A percentile compares a stretch with the other conserved stretches of the same genome.
Evolutionary conservation across 2,329 filamentous ascomycete genomes (phyloP).

Genomic region (Epicoccum nigrum): DNA sequence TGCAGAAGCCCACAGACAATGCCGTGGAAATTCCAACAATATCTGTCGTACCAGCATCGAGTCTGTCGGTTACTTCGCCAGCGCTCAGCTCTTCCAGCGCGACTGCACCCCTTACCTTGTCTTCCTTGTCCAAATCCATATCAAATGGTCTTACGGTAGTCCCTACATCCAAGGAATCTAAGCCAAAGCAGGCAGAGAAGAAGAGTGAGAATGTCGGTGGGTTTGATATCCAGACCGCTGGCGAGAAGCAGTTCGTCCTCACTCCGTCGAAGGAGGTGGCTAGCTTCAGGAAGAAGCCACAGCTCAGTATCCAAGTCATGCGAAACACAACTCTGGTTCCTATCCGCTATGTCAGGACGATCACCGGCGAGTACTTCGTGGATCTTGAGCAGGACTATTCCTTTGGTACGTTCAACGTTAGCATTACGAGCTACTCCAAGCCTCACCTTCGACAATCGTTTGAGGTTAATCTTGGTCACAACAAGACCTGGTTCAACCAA

Average conservation of each 20-base stretch:
- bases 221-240: conserved; percentile 62
- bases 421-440: conserved; percentile 49
- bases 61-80: neutral
- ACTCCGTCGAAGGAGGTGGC: conserved; percentile 54
- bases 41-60: conserved; percentile 2
- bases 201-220: conserved; percentile 42
- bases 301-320: conserved; percentile 57
- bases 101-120: neutral
- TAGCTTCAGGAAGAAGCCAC: conserved; percentile 51
- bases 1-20: conserved; percentile 13
- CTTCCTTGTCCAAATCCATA: conserved; percentile 8
- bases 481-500: conserved; percentile 35
- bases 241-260: conserved; percentile 60
- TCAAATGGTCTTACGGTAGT: conserved; percentile 23
- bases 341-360: conserved; percentile 55
- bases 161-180: conserved; percentile 19
- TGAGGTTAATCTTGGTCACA: conserved; percentile 40
- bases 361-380: conserved; percentile 61
- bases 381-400: conserved; percentile 58
- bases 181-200: conserved; percentile 16
- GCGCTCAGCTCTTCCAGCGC: conserved; percentile 10
- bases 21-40: conserved; percentile 6
- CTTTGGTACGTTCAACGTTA: conserved; percentile 57
- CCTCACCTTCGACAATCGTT: conserved; percentile 45
- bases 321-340: conserved; percentile 52